Evolutionary conservation across 768 basidiomycete species (phyloP).

Genomic region (Naganishia friedmannii): DNA sequence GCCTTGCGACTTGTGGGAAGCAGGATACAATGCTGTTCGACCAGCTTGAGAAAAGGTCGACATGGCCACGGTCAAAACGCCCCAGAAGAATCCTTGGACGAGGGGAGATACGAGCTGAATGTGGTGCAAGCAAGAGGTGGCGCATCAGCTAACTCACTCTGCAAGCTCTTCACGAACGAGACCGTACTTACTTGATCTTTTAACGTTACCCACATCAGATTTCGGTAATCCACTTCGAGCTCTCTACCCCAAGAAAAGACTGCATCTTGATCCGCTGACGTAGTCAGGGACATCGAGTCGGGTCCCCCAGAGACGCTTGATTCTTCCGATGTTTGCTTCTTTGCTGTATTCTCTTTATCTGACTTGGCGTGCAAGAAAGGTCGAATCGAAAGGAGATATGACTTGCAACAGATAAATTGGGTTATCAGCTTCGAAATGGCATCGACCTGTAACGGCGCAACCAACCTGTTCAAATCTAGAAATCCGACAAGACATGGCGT

Average conservation of each 20-base stretch:
- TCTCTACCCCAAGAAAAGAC: conserved; percentile 50
- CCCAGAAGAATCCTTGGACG: conserved; percentile 50
- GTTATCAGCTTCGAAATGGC: not conserved
- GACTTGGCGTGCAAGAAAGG: conserved; percentile 44
- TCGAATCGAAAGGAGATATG: conserved; percentile 49
- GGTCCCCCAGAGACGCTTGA: conserved; percentile 22
- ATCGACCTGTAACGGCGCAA: not conserved
- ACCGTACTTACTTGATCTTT: conserved; percentile 46
- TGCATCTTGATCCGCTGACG: conserved; percentile 39
- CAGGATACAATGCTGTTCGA: conserved; percentile 42
- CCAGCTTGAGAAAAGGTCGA: conserved; percentile 35
- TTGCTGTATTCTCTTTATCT: conserved; percentile 31
- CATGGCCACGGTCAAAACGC: conserved; percentile 43
- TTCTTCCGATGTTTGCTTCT: conserved; percentile 13
- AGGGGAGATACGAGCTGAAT: conserved; percentile 47
- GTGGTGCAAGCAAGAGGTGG: not conserved
- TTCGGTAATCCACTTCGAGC: conserved; percentile 47
- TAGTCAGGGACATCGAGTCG: conserved; percentile 35
- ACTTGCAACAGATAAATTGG: conserved; percentile 34
- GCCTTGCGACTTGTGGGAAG: conserved; percentile 39
- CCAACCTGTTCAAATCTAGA: conserved; percentile 49
- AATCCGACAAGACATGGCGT: not conserved
- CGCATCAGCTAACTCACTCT: not conserved
- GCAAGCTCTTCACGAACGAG: not conserved
- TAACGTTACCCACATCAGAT: conserved; percentile 46